Evolutionary conservation across 2,329 filamentous ascomycete species (phyloP), one percentile per base, ranked within the genome.

Genomic region (Aspergillus awamori): DNA sequence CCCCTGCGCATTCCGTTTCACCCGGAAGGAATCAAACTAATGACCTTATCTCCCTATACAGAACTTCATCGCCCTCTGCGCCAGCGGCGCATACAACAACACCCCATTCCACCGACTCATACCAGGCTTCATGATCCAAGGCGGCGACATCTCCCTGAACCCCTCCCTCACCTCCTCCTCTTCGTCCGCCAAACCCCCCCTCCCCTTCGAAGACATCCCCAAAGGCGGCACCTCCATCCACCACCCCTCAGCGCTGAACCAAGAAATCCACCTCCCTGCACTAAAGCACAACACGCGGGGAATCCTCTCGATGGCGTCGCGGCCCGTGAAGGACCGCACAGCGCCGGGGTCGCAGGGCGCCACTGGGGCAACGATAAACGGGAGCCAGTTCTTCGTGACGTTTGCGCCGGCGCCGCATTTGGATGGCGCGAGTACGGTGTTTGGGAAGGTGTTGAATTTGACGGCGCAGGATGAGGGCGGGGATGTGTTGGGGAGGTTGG

Each of bases 11-110:
- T 15, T 33, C 13, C 4, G 13, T 5, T 15, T 3, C 13, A 20
- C 3, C 26, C n/a, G 49, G 13, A 60, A 55, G 36, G 24, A 53
- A 45, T n/a, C 48, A 5, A 60, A 28, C 57, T 54, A 41, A 48
- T 13, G 47, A 26, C 6, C 26, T 2, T 4, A 6, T 7, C 33
- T 28, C 24, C 3, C 20, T 20, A 10, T 5, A 10, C 74, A 84
- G 79, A 89, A 89, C 77, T 89, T 89, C 76, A 83, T 89, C 62
- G 87, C 87, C 61, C 82, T 89, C 52, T 87, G 85, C 78, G 87
- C 86, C 51, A 84, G 82, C 39, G 80, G 79, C 70, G 83, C 82
- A 71, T 89, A 89, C 75, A 79, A 86, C 73, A 77, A 78, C 67
- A 86, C 84, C 20, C 86, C 86, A 13, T 87, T 89, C 74, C 87